phyloP scores from a whole-genome alignment of 495 filamentous ascomycete genomes.

The Penicillium flavigenum region DNA sequence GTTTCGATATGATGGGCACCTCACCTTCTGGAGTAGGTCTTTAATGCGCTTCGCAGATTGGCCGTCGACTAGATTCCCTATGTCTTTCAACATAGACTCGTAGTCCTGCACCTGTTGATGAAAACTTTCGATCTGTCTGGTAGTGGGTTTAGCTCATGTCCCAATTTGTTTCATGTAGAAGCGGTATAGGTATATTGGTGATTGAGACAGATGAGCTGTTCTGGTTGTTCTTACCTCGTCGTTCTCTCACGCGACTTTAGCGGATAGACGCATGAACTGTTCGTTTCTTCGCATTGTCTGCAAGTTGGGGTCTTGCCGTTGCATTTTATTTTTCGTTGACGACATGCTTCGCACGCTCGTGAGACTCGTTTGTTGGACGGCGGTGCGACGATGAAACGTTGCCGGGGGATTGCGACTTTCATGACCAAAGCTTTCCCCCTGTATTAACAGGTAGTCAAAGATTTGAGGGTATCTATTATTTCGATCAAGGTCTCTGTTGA shows the following conservation, averaged over 20 bases:
- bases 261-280: conserved; percentile 49
- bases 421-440: neutral
- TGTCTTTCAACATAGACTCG: conserved; percentile 47
- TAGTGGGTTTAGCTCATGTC: neutral
- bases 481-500: neutral
- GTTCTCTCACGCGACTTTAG: conserved; percentile 53
- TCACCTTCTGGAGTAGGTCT: conserved; percentile 39
- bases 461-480: neutral
- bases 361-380: conserved; percentile 32
- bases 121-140: conserved; percentile 43
- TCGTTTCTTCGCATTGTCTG: conserved; percentile 53
- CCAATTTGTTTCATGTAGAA: no score
- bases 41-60: conserved; percentile 35
- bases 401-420: conserved; percentile 19
- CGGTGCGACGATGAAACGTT: neutral
- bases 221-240: conserved; percentile 10
- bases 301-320: conserved; percentile 55
- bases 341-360: conserved; percentile 68
- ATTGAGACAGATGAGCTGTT: neutral
- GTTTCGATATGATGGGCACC: neutral
- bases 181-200: neutral
- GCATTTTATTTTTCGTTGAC: conserved; percentile 63
- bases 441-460: neutral
- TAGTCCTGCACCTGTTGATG: conserved; percentile 51
- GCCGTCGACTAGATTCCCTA: conserved; percentile 31